Evolutionary conservation across 2,329 filamentous ascomycete species (phyloP).

Genomic region (Xylariaceae sp.): DNA sequence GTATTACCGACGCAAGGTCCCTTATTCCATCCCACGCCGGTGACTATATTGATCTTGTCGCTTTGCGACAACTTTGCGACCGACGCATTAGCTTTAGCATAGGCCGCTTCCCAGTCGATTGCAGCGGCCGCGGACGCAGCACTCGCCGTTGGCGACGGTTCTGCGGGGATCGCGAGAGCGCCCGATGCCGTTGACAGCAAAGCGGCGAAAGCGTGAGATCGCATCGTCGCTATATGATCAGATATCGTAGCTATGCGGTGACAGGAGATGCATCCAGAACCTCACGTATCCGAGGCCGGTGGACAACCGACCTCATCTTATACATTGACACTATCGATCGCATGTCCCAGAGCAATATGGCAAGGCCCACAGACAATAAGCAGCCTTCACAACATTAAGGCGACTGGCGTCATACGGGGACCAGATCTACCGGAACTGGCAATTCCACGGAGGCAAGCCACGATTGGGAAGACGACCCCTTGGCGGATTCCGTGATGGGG

Average conservation of each 20-base stretch:
- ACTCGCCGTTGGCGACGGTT: slow-evolving; percentile 1
- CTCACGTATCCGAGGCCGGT: not conserved
- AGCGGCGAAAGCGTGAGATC: slow-evolving; percentile 12
- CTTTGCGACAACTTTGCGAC: slow-evolving; percentile 65
- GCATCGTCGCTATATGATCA: slow-evolving; percentile 13
- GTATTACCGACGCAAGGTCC: slow-evolving; percentile 65
- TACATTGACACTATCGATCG: not conserved
- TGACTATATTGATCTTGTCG: slow-evolving; percentile 77
- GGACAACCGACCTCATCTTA: not conserved
- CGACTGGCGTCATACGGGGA: slow-evolving; percentile 7
- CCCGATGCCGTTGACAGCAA: slow-evolving; percentile 15
- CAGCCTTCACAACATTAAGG: slow-evolving; percentile 4
- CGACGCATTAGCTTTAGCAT: slow-evolving; percentile 63
- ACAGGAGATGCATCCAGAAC: not conserved
- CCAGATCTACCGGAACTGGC: slow-evolving; percentile 19
- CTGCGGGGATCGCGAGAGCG: slow-evolving; percentile 8
- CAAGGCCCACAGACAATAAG: slow-evolving; percentile 11
- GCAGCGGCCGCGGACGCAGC: slow-evolving; percentile 6
- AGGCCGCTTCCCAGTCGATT: slow-evolving; percentile 60
- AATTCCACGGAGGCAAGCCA: slow-evolving; percentile 24
- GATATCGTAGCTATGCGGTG: slow-evolving; percentile 1
- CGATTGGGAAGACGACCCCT: slow-evolving; percentile 14
- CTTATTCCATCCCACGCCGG: slow-evolving; percentile 72
- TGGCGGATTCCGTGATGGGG: slow-evolving; percentile 14
- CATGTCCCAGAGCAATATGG: not conserved